These are phyloP conservation scores for Chlorella sp. DNA, from an alignment of 139 green algal species.

Conservation along the genomic window DNA sequence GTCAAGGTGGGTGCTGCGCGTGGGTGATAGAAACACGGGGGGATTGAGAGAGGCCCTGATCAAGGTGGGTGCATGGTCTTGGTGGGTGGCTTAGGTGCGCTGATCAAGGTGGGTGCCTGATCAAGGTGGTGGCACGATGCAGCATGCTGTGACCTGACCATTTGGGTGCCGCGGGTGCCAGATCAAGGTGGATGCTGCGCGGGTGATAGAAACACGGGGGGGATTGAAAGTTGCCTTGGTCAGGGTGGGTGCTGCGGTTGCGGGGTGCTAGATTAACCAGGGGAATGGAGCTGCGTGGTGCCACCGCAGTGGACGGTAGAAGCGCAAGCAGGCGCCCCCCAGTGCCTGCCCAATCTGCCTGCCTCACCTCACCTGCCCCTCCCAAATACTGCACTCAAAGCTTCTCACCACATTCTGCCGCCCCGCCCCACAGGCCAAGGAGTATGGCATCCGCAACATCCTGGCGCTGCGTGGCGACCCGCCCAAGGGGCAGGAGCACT, in stretches of 20 bases:
- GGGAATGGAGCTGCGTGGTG: neutral
- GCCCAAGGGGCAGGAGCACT: conserved; percentile 95
- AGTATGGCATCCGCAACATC: conserved; percentile 93
- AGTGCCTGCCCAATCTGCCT: neutral
- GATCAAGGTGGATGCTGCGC: conserved; percentile 59
- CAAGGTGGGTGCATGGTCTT: conserved; percentile 59
- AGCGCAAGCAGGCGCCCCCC: neutral
- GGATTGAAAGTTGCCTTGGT: too few relatives aligned
- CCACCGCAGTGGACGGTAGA: neutral
- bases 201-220: neutral
- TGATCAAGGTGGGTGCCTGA: too few relatives aligned
- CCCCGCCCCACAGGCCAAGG: conserved; percentile 69
- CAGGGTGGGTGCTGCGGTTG: conserved; percentile 60
- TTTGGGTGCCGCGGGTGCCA: too few relatives aligned
- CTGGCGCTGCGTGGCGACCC: conserved; percentile 95
- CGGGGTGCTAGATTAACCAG: neutral
- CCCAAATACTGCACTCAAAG: neutral
- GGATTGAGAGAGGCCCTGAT: too few relatives aligned
- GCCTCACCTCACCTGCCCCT: neutral
- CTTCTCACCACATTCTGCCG: neutral
- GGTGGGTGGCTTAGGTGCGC: too few relatives aligned
- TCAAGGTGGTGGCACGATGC: too few relatives aligned
- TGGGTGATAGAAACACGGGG: neutral
- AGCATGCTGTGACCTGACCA: too few relatives aligned
- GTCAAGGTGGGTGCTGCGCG: conserved; percentile 62